phyloP scores from a whole-genome alignment of 2,329 filamentous ascomycete species.

The Bertia moriformis region DNA sequence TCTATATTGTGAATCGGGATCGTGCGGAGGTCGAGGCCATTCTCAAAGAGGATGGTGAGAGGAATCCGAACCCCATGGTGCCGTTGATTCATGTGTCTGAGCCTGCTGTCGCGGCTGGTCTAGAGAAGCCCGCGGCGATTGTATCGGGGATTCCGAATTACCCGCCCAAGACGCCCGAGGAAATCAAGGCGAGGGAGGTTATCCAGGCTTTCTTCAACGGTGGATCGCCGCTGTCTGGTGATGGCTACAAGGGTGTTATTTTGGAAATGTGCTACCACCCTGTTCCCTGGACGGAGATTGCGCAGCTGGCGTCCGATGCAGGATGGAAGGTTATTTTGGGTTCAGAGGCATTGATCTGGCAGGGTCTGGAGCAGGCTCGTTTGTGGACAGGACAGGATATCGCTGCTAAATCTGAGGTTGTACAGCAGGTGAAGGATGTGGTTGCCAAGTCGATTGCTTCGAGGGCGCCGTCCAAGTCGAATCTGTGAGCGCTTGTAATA shows the following conservation, averaged over 20 bases:
- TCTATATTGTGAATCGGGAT: conserved; percentile 71
- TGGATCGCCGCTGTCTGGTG: conserved; percentile 10
- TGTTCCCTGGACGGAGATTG: conserved; percentile 51
- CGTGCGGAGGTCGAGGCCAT: conserved; percentile 50
- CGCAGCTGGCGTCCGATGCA: conserved; percentile 38
- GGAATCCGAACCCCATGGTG: conserved; percentile 36
- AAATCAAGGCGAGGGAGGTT: conserved; percentile 43
- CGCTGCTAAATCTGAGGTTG: neutral
- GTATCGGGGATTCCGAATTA: conserved; percentile 67
- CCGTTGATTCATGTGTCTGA: conserved; percentile 43
- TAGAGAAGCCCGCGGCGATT: conserved; percentile 50
- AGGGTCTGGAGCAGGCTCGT: conserved; percentile 51
- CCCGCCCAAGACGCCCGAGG: conserved; percentile 47
- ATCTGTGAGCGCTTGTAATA: neutral
- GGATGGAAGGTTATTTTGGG: conserved; percentile 65
- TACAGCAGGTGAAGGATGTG: neutral
- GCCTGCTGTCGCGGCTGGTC: conserved; percentile 37
- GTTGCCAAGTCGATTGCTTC: neutral
- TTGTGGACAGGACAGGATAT: conserved; percentile 1
- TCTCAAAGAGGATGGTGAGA: conserved; percentile 42
- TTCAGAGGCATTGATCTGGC: conserved; percentile 65
- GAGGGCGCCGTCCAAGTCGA: neutral
- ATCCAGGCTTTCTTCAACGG: conserved; percentile 31
- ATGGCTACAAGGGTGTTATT: conserved; percentile 48
- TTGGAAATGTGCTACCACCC: conserved; percentile 80